Conservation (phyloP, 2,329 filamentous ascomycete genomes). For the Clonostachys rhizophaga region DNA sequence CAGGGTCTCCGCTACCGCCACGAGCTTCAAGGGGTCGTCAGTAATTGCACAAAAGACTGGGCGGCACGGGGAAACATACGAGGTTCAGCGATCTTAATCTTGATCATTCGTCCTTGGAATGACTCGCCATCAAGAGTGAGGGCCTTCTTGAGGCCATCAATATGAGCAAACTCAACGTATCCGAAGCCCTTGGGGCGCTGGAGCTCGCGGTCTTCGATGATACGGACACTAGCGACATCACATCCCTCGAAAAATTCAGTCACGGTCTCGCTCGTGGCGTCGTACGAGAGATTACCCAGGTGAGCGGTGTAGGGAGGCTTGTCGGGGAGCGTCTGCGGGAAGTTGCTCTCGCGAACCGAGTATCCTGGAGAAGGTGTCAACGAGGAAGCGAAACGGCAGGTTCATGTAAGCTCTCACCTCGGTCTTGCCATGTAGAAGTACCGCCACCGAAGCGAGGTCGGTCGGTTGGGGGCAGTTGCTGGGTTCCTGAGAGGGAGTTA, state of each 20-base stretch:
- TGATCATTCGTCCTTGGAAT: slow-evolving; percentile 85
- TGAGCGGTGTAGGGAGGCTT: slow-evolving; percentile 95
- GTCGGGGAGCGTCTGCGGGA: slow-evolving; percentile 70
- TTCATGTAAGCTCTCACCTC: slow-evolving; percentile 27
- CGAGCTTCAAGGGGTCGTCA: slow-evolving; percentile 60
- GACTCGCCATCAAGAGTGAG: slow-evolving; percentile 75
- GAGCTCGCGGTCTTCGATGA: slow-evolving; percentile 94
- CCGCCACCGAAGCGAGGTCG: slow-evolving; percentile 28
- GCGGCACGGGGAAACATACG: slow-evolving; percentile 55
- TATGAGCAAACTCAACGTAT: slow-evolving; percentile 86
- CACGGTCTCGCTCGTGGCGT: slow-evolving; percentile 79
- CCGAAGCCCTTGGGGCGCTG: slow-evolving; percentile 96
- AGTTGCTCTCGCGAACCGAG: slow-evolving; percentile 58
- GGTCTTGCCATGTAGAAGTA: slow-evolving; percentile 33
- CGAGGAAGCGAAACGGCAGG: not conserved
- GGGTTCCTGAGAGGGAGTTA: slow-evolving; percentile 37
- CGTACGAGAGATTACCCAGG: slow-evolving; percentile 94
- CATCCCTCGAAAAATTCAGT: slow-evolving; percentile 82
- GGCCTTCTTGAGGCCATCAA: slow-evolving; percentile 89
- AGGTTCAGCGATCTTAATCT: slow-evolving; percentile 94
- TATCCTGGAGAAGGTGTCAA: slow-evolving; percentile 39
- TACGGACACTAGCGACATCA: slow-evolving; percentile 83
- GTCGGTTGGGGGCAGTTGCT: slow-evolving; percentile 48
- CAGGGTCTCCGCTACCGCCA: slow-evolving; percentile 53
- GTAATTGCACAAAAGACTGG: not conserved